Conservation (phyloP, 768 basidiomycete species). For the Rhizopogon sp. region DNA sequence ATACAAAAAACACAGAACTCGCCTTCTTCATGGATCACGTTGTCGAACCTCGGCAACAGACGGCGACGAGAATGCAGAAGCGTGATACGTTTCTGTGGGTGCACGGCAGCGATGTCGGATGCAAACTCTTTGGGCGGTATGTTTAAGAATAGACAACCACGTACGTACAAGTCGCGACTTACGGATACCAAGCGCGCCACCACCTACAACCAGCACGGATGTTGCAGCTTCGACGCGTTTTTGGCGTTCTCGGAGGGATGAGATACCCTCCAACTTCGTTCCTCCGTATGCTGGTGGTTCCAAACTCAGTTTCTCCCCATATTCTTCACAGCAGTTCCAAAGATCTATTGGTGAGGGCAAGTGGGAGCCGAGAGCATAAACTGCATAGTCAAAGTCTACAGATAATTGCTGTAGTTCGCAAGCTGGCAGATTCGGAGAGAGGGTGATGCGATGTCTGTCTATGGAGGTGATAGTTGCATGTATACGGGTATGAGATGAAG, state of each 20-base stretch:
- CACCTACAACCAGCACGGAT: constrained; percentile 62
- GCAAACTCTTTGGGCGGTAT: constrained; percentile 46
- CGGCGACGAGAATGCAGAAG: constrained; percentile 54
- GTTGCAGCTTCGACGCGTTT: constrained; percentile 38
- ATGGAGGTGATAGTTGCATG: constrained; percentile 43
- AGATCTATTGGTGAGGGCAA: constrained; percentile 51
- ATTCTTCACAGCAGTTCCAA: constrained; percentile 31
- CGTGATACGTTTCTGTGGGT: constrained; percentile 49
- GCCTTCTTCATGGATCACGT: constrained; percentile 49
- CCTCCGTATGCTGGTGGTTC: constrained; percentile 29
- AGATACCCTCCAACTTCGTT: constrained; percentile 42
- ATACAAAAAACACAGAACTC: constrained; percentile 7
- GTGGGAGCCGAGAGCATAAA: constrained; percentile 59
- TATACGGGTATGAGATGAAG: constrained; percentile 28
- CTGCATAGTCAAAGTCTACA: constrained; percentile 49
- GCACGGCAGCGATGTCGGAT: constrained; percentile 52
- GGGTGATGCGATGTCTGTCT: constrained; percentile 30
- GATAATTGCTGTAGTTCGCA: constrained; percentile 9
- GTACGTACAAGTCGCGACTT: constrained; percentile 14
- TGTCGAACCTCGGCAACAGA: constrained; percentile 51
- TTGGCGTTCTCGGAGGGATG: constrained; percentile 50
- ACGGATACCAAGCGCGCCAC: constrained; percentile 73
- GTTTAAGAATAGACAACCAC: not conserved
- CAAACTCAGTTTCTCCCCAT: not conserved
- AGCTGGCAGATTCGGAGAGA: not conserved